Conservation (phyloP, 768 basidiomycete genomes). For the Clavulina sp. region DNA sequence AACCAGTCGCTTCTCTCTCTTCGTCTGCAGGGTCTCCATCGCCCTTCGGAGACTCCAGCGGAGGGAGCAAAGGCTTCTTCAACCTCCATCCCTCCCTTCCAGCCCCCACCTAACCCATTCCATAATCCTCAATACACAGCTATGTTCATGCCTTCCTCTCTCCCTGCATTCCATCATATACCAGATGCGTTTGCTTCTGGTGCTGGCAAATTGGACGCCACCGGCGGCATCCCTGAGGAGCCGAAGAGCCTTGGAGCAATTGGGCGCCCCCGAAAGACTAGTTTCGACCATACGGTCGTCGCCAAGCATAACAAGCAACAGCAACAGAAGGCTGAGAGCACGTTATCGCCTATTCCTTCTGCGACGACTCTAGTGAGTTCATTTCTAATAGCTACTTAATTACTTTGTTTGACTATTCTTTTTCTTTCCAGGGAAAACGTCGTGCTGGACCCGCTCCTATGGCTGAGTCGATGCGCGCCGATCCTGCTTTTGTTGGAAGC, state of each 20-base stretch:
- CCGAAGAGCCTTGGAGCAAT: too few species aligned
- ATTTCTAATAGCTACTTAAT: too few species aligned
- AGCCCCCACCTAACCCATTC: neutral
- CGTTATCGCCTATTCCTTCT: too few species aligned
- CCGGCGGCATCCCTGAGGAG: too few species aligned
- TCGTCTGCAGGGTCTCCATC: neutral
- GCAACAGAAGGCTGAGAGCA: too few species aligned
- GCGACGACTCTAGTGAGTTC: too few species aligned
- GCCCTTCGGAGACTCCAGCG: too few species aligned
- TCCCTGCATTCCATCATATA: constrained; percentile 16
- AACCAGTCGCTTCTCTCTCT: neutral
- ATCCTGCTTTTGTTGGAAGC: constrained; percentile 30
- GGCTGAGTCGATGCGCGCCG: constrained; percentile 61
- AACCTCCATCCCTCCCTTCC: constrained; percentile 12
- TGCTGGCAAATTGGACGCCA: too few species aligned
- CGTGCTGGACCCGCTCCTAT: constrained; percentile 60
- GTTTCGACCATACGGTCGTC: constrained; percentile 89
- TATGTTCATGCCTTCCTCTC: constrained; percentile 20
- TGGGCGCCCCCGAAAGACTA: constrained; percentile 85
- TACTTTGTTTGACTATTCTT: constrained; percentile 30
- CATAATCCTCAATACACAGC: constrained; percentile 9
- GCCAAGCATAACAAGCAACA: too few species aligned
- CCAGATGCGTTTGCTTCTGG: neutral
- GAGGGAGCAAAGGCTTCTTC: constrained; percentile 17
- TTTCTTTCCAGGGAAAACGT: constrained; percentile 32